Evolutionary conservation across 495 filamentous ascomycete species (phyloP).

Genomic region (Podospora comata): DNA sequence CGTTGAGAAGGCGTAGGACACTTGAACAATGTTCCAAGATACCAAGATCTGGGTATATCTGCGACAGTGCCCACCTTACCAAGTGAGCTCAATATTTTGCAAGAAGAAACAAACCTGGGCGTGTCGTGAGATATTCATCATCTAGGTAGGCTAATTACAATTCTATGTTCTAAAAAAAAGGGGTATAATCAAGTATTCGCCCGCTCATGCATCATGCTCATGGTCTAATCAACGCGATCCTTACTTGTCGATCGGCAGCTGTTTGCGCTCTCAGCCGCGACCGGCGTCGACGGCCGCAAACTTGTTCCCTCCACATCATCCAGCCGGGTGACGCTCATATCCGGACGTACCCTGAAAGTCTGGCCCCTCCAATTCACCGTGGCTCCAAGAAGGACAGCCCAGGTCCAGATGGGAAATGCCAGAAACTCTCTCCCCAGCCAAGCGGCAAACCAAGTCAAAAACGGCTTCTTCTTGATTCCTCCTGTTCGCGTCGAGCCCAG

Average conservation of each 20-base stretch:
- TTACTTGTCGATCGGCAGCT: slow-evolving; percentile 26
- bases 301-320: slow-evolving; percentile 13
- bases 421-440: slow-evolving; percentile 84
- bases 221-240: slow-evolving; percentile 30
- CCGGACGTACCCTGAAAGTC: slow-evolving; percentile 74
- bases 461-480: slow-evolving; percentile 49
- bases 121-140: slow-evolving; percentile 5
- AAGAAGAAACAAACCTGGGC: background rate
- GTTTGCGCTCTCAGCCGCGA: slow-evolving; percentile 1
- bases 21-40: too few relatives aligned
- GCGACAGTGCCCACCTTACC: too few relatives aligned
- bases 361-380: slow-evolving; percentile 85
- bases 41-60: too few relatives aligned
- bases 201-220: background rate
- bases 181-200: slow-evolving; percentile 10
- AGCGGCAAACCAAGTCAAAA: slow-evolving; percentile 69
- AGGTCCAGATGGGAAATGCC: slow-evolving; percentile 82
- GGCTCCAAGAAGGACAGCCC: slow-evolving; percentile 78
- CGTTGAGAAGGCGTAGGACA: too few relatives aligned
- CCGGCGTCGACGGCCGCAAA: background rate
- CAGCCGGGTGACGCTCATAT: slow-evolving; percentile 70
- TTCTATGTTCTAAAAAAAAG: slow-evolving; percentile 10
- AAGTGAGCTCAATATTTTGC: background rate
- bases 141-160: background rate
- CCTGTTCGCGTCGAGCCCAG: slow-evolving; percentile 40